These are phyloP conservation scores for Pseudogymnoascus sp. DNA, from an alignment of 2,329 filamentous ascomycete genomes.

Conservation along the genomic window DNA sequence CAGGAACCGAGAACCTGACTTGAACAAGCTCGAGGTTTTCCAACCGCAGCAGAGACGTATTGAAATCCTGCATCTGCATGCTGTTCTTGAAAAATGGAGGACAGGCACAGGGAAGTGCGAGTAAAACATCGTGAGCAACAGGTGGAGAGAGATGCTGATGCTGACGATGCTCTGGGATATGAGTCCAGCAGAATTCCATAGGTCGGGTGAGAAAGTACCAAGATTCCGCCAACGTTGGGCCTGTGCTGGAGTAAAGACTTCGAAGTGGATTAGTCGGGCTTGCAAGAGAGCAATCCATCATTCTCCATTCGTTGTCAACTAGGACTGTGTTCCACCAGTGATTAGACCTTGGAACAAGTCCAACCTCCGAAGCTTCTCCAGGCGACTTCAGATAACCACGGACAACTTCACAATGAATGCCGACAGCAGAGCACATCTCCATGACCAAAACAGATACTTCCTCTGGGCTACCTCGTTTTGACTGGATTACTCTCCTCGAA, in stretches of 20 bases:
- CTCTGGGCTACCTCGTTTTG: slow-evolving; percentile 74
- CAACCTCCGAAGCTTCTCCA: slow-evolving; percentile 73
- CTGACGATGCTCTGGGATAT: slow-evolving; percentile 76
- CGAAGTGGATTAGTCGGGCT: slow-evolving; percentile 83
- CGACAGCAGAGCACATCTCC: slow-evolving; percentile 90
- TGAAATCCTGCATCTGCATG: slow-evolving; percentile 77
- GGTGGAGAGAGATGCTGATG: slow-evolving; percentile 93
- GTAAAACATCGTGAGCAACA: slow-evolving; percentile 73
- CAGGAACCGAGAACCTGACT: slow-evolving; percentile 75
- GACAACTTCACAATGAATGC: slow-evolving; percentile 78
- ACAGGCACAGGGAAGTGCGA: slow-evolving; percentile 78
- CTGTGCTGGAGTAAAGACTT: slow-evolving; percentile 64
- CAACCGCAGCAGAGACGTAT: slow-evolving; percentile 75
- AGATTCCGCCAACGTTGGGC: slow-evolving; percentile 62
- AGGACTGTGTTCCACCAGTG: slow-evolving; percentile 98
- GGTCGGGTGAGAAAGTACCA: slow-evolving; percentile 95
- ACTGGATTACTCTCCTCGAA: slow-evolving; percentile 73
- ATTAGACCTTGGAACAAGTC: slow-evolving; percentile 76
- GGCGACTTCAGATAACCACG: slow-evolving; percentile 86
- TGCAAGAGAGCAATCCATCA: slow-evolving; percentile 89
- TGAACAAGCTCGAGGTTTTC: slow-evolving; percentile 93
- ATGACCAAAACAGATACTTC: slow-evolving; percentile 83
- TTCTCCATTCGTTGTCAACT: slow-evolving; percentile 90
- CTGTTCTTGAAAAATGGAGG: slow-evolving; percentile 80
- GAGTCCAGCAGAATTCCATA: slow-evolving; percentile 87